A percentile compares a stretch with the other conserved stretches of the same genome.
Conservation (phyloP, 495 filamentous ascomycete genomes). For the Cercophora sp. region DNA sequence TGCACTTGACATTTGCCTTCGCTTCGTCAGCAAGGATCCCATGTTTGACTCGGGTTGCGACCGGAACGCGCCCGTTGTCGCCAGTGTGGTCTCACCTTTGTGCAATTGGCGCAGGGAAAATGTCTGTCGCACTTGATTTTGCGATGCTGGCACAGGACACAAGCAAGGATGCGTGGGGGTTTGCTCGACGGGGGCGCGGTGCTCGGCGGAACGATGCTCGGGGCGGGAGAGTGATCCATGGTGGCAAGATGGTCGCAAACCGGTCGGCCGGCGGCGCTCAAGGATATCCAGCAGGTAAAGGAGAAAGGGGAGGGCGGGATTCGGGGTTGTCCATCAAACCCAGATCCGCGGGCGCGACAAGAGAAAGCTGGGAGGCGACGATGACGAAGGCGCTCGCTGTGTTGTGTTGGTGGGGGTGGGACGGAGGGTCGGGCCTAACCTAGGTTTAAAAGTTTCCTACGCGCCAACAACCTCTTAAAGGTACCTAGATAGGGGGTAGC, state of each 20-base stretch:
- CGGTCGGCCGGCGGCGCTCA: background rate
- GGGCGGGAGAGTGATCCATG: background rate
- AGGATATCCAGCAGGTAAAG: background rate
- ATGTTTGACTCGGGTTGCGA: background rate
- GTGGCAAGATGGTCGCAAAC: background rate
- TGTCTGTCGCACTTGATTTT: constrained; percentile 69
- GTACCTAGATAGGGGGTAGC: too few relatives aligned
- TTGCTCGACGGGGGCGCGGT: constrained; percentile 15
- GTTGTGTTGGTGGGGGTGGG: constrained; percentile 2
- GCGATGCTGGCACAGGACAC: constrained; percentile 54
- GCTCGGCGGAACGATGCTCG: constrained; percentile 5
- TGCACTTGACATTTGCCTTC: constrained; percentile 44
- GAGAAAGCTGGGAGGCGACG: background rate
- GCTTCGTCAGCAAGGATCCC: background rate
- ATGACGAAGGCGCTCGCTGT: constrained; percentile 1
- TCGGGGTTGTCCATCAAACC: background rate
- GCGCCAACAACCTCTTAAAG: too few relatives aligned
- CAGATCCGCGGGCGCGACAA: background rate
- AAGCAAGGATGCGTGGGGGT: constrained; percentile 35
- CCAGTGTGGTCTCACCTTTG: constrained; percentile 36
- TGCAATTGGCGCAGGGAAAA: constrained; percentile 64
- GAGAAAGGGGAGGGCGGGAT: background rate
- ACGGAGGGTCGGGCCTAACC: too few relatives aligned
- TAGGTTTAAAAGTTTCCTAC: background rate
- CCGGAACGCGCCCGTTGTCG: background rate